Evolutionary conservation across 2,329 filamentous ascomycete genomes (phyloP).

Genomic region (Ceratocystis ficicola): DNA sequence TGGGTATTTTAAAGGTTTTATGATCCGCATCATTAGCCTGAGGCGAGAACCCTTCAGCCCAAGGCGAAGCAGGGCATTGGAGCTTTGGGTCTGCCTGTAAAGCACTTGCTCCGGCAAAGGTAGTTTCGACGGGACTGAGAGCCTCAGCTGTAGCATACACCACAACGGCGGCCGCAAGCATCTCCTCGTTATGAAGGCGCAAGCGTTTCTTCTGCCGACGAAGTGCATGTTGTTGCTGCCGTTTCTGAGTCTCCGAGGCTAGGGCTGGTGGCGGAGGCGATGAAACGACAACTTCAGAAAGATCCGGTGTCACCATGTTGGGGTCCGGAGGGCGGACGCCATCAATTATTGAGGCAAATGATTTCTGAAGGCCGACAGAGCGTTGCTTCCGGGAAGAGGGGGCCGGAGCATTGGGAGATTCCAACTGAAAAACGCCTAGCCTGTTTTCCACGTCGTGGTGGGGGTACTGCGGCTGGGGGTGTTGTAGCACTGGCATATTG

Average conservation of each 20-base stretch:
- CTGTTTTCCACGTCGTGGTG: constrained; percentile 1
- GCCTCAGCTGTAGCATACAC: constrained; percentile 41
- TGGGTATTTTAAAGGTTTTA: neutral
- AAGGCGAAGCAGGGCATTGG: constrained; percentile 20
- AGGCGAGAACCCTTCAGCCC: constrained; percentile 20
- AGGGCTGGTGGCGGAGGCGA: constrained; percentile 28
- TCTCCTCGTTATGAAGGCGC: constrained; percentile 40
- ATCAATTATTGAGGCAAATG: constrained; percentile 14
- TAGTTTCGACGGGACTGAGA: constrained; percentile 32
- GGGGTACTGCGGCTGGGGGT: neutral
- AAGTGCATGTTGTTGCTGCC: constrained; percentile 33
- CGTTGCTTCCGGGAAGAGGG: neutral
- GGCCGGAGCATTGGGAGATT: neutral
- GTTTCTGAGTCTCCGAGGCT: constrained; percentile 26
- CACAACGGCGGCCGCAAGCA: constrained; percentile 42
- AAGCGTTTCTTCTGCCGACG: constrained; percentile 36
- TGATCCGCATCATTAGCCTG: constrained; percentile 11
- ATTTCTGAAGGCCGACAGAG: constrained; percentile 12
- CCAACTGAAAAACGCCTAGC: constrained; percentile 17
- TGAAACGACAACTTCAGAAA: constrained; percentile 35
- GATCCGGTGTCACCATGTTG: constrained; percentile 37
- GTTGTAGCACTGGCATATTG: neutral
- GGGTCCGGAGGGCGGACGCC: constrained; percentile 22
- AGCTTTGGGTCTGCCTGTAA: neutral
- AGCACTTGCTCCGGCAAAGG: neutral